A percentile compares a stretch with the other conserved stretches of the same genome.
Conservation (phyloP, 257 asterid genomes). For the Nemophila menziesii region DNA sequence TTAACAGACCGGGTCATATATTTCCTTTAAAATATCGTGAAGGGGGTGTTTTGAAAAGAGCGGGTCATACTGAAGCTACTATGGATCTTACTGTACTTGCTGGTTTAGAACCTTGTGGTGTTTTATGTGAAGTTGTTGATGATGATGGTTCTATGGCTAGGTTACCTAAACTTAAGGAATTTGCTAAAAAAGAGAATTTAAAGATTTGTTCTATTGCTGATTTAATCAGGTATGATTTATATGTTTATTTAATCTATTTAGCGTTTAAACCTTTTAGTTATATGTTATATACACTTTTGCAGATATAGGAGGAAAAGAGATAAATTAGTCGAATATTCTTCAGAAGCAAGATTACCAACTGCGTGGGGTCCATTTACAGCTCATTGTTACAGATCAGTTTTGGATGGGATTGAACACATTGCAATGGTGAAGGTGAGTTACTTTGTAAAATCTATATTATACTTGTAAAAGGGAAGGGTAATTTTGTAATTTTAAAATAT, state of each 20-base stretch:
- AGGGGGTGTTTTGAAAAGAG: slow-evolving; percentile 96
- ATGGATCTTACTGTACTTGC: slow-evolving; percentile 83
- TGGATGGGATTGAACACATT: slow-evolving; percentile 95
- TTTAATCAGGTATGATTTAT: slow-evolving; percentile 55
- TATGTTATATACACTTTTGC: slow-evolving; percentile 26
- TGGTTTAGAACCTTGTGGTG: slow-evolving; percentile 78
- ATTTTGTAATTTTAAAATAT: not conserved
- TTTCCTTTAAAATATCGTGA: slow-evolving; percentile 84
- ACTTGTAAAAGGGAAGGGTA: not conserved
- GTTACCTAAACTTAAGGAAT: slow-evolving; percentile 62
- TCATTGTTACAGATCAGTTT: slow-evolving; percentile 64
- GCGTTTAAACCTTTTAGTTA: not conserved
- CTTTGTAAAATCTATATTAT: too few species aligned
- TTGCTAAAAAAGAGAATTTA: slow-evolving; percentile 54
- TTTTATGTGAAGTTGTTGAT: slow-evolving; percentile 85
- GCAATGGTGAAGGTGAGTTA: slow-evolving; percentile 89
- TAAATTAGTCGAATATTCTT: slow-evolving; percentile 70
- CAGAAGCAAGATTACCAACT: slow-evolving; percentile 90
- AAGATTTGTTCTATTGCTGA: slow-evolving; percentile 85
- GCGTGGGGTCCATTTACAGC: slow-evolving; percentile 93
- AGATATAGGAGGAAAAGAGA: slow-evolving; percentile 92
- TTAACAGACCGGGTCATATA: slow-evolving; percentile 97
- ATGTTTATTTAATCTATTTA: not conserved
- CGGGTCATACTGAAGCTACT: slow-evolving; percentile 99
- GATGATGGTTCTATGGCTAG: slow-evolving; percentile 99